Base-by-base conservation (phyloP, 345 rosid genomes). In the Microcos paniculata region DNA sequence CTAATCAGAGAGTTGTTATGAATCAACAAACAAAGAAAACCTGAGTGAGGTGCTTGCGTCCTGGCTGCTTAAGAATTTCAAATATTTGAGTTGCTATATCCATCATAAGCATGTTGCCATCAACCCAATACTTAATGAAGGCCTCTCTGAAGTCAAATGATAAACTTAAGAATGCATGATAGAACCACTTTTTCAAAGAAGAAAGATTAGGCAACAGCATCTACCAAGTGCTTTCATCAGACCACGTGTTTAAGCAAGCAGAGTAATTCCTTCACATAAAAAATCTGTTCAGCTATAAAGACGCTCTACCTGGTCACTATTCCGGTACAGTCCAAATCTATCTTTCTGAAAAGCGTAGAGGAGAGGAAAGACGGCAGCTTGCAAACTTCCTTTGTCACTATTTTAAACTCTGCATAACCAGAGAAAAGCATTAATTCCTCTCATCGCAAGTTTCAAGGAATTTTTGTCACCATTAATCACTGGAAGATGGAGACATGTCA, bases 291-390 rank as follows among this genome's bases (percentile, higher is more conserved):
- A 18, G 11, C 24, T 28, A 48, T 9, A 68, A 18, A 68, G 24
- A 49, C 30, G 43, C 57, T 45, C 19, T 85, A 93, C 99, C 98
- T 88, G 56, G 91, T 91, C 79, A 93, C 86, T n/a, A 81, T 57
- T 76, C 94, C 94, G 1, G 86, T 78, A 79, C 76, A 42, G 61
- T 85, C 80, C 8, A 68, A 62, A 76, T 96, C 97, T 75, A 96
- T 89, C 84, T 84, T 90, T 77, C 87, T 87, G 79, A 93, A 96
- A 58, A 96, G 86, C 8, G 78, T 72, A 14, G 89, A 70, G 42
- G 95, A 93, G 79, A 93, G 82, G 77, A 87, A 96, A n/a, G 92
- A 92, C 35, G 99, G 98, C 56, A 96, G 81, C 88, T 89, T 89
- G 92, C 98, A 96, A 64, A 92, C 80, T 81, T 88, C 93, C 85